Evolutionary conservation across 345 rosid genomes (phyloP).

Genomic region (Populus davidiana): DNA sequence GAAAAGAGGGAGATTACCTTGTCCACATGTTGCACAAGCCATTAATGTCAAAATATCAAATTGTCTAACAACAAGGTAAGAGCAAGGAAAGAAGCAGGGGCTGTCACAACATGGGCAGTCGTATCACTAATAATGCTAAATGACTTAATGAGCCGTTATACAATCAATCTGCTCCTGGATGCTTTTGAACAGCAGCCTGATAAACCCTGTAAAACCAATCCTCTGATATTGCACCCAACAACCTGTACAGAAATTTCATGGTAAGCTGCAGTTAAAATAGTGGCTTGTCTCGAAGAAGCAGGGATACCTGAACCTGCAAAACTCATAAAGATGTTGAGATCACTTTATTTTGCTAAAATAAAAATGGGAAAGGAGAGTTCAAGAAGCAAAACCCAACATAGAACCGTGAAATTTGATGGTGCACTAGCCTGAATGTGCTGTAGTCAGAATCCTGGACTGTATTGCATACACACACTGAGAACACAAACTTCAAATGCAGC

Average conservation of each 20-base stretch:
- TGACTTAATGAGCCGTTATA: background rate
- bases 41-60: background rate
- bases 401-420: slow-evolving; percentile 25
- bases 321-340: slow-evolving; percentile 8
- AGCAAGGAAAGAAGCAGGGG: background rate
- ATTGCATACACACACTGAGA: slow-evolving; percentile 5
- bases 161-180: background rate
- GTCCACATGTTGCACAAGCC: background rate
- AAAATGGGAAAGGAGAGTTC: slow-evolving; percentile 2
- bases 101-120: background rate
- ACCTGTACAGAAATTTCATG: slow-evolving; percentile 41
- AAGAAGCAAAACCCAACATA: slow-evolving; percentile 23
- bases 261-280: slow-evolving; percentile 30
- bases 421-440: slow-evolving; percentile 18
- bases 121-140: background rate
- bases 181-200: background rate
- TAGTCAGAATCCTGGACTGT: slow-evolving; percentile 36
- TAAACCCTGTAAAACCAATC: slow-evolving; percentile 1
- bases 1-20: background rate
- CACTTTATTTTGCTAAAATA: background rate
- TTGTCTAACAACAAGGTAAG: background rate
- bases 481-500: background rate
- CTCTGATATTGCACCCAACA: slow-evolving; percentile 1
- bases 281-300: slow-evolving; percentile 26
- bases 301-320: slow-evolving; percentile 56